Base-by-base conservation (phyloP, 2,329 filamentous ascomycete genomes). In the Sarocladium oryzae region DNA sequence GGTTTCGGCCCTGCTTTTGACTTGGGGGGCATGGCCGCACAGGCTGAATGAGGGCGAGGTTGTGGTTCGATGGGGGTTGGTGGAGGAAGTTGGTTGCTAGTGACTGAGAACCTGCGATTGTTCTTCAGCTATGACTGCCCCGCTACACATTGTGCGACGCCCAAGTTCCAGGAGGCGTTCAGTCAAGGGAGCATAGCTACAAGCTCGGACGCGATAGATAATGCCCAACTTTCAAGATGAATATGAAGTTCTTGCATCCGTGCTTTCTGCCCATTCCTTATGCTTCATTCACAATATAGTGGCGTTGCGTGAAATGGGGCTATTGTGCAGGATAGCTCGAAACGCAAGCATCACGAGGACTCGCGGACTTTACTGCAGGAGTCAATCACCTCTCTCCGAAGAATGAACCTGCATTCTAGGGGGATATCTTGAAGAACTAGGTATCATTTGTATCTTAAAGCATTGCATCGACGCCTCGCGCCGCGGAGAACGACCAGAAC, bases 1-100 rank as follows among this genome's bases (percentile, higher is more conserved):
- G 59, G 60, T 60, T 68, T 68, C 57, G 62, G 63, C 59, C 60
- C 61, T 57, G 55, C 58, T 63, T 68, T 68, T 56, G 63, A 55
- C 59, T 68, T 69, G 56, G 65, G 63, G 55, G 66, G 66, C 66
- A 69, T 69, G 58, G 60, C 56, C 55, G 33, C 24, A 18, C 43
- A 13, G 21, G 43, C 23, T n/a, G 26, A 36, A 2, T 10, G 49
- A 15, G 32, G 32, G 20, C n/a, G 41, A 10, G 16, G 16, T 40
- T 32, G 26, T 51, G 37, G 37, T 41, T 36, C 38, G 51, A 15
- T 36, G 45, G 35, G 32, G 33, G 46, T 26, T 20, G 35, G 21
- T 4, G 48, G 32, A 36, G 15, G 48, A 40, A 38, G 48, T 49
- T 36, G 20, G 51, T n/a, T 24, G 26, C 15, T 11, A n/a, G n/a